phyloP scores from a whole-genome alignment of 495 filamentous ascomycete genomes.

The Margaritispora aquatica region DNA sequence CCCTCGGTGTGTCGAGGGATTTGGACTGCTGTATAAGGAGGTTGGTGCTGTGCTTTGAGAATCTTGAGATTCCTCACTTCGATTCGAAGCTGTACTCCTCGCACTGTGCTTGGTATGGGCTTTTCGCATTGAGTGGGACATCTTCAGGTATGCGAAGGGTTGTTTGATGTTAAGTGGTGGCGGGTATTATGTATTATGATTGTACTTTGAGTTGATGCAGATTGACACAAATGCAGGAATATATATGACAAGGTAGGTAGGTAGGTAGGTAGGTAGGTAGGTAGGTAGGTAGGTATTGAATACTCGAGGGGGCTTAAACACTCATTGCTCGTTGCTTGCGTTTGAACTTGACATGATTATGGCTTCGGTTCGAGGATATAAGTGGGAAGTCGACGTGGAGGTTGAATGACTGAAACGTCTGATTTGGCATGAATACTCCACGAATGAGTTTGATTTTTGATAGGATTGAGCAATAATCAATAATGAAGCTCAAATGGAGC shows the following conservation, averaged over 20 bases:
- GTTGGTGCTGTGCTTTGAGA: conserved; percentile 68
- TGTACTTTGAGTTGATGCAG: not conserved
- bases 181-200: not conserved
- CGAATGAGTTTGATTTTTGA: not conserved
- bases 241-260: not conserved
- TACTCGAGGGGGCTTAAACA: not conserved
- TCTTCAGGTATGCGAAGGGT: conserved; percentile 3
- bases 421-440: conserved; percentile 9
- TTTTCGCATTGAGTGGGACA: conserved; percentile 14
- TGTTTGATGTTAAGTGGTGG: not conserved
- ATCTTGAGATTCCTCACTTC: conserved; percentile 55
- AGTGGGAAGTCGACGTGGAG: conserved; percentile 11
- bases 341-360: conserved; percentile 16
- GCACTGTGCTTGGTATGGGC: conserved; percentile 27
- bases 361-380: not conserved
- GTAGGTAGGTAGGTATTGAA: too few species aligned
- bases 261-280: too few species aligned
- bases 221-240: not conserved
- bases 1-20: conserved; percentile 41
- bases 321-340: conserved; percentile 5
- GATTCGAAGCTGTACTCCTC: conserved; percentile 52
- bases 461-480: not conserved
- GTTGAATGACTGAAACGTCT: not conserved
- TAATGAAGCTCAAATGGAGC: not conserved
- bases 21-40: conserved; percentile 49